phyloP scores from a whole-genome alignment of 208 protist genomes.

The Trypanosoma congolense region DNA sequence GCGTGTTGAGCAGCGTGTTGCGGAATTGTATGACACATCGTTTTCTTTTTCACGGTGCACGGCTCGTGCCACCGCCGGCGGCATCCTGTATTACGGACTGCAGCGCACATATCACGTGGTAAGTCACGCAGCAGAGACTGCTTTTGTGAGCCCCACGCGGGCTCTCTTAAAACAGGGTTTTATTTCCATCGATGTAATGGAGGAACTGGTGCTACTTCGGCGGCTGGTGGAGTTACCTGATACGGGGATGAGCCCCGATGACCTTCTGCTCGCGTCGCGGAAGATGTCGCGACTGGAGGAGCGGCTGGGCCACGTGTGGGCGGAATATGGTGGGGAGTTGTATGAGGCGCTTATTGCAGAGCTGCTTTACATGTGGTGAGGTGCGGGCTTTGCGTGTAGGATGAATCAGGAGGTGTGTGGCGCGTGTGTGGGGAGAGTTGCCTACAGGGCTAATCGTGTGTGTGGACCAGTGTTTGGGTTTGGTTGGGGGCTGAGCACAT shows the following conservation, averaged over 20 bases:
- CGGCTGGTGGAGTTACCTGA: slow-evolving; percentile 10
- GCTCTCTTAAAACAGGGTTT: slow-evolving; percentile 42
- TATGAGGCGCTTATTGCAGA: slow-evolving; percentile 37
- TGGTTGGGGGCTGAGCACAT: too few species aligned
- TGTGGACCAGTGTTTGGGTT: too few species aligned
- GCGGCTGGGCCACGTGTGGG: slow-evolving; percentile 20
- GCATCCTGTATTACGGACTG: not conserved
- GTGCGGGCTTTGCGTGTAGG: not conserved
- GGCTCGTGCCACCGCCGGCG: not conserved
- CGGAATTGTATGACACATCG: slow-evolving; percentile 35
- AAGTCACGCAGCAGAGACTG: slow-evolving; percentile 12
- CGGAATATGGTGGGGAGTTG: slow-evolving; percentile 36
- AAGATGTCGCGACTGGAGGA: slow-evolving; percentile 18
- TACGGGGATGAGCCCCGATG: slow-evolving; percentile 6
- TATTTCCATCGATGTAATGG: slow-evolving; percentile 40
- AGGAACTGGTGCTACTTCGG: slow-evolving; percentile 34
- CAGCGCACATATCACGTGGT: slow-evolving; percentile 25
- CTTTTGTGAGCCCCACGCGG: slow-evolving; percentile 26
- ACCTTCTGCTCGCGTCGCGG: not conserved
- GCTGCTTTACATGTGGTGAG: slow-evolving; percentile 29
- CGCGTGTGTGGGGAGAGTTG: too few species aligned
- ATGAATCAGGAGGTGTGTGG: too few species aligned
- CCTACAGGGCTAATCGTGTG: too few species aligned
- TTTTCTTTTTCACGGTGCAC: slow-evolving; percentile 2
- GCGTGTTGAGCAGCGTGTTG: slow-evolving; percentile 52